phyloP scores from a whole-genome alignment of 2,329 filamentous ascomycete genomes.

The Pseudopyricularia javanii region DNA sequence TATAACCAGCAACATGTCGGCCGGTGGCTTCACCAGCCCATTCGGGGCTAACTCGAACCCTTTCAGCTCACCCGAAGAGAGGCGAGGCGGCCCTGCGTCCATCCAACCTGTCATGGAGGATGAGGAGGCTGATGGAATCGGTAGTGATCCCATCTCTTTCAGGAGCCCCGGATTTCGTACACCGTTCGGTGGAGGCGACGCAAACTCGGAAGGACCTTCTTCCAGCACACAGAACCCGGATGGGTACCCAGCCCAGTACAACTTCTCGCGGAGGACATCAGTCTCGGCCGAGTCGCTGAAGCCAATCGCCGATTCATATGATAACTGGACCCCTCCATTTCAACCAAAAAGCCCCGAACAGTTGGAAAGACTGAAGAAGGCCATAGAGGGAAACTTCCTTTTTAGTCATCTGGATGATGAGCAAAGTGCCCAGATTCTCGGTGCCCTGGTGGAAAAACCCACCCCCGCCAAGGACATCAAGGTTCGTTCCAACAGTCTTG shows the following conservation, averaged over 20 bases:
- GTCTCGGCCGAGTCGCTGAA: conserved; percentile 96
- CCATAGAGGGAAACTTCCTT: conserved; percentile 83
- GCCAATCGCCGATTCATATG: conserved; percentile 68
- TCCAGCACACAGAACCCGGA: conserved; percentile 41
- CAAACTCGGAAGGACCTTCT: conserved; percentile 29
- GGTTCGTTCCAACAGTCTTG: conserved; percentile 22
- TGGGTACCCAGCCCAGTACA: conserved; percentile 83
- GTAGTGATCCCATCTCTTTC: not conserved
- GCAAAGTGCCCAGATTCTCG: conserved; percentile 74
- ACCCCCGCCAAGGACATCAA: conserved; percentile 82
- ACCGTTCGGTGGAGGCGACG: conserved; percentile 41
- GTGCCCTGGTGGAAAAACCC: conserved; percentile 85
- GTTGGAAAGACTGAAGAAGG: conserved; percentile 61
- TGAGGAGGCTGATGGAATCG: conserved; percentile 58
- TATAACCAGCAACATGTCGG: conserved; percentile 43
- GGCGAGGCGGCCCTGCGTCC: conserved; percentile 13
- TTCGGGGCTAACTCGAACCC: conserved; percentile 59
- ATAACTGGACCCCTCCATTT: conserved; percentile 81
- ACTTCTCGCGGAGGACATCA: conserved; percentile 83
- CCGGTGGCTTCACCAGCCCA: conserved; percentile 64
- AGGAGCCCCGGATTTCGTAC: conserved; percentile 23
- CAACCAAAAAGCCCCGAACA: conserved; percentile 79
- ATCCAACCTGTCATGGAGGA: conserved; percentile 61
- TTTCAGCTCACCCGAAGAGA: conserved; percentile 44
- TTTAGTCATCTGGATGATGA: conserved; percentile 94